Percentiles rank a stretch among this genome's conserved stretches.
Evolutionary conservation across 2,329 filamentous ascomycete species (phyloP).

Genomic region (Akanthomyces muscarius): DNA sequence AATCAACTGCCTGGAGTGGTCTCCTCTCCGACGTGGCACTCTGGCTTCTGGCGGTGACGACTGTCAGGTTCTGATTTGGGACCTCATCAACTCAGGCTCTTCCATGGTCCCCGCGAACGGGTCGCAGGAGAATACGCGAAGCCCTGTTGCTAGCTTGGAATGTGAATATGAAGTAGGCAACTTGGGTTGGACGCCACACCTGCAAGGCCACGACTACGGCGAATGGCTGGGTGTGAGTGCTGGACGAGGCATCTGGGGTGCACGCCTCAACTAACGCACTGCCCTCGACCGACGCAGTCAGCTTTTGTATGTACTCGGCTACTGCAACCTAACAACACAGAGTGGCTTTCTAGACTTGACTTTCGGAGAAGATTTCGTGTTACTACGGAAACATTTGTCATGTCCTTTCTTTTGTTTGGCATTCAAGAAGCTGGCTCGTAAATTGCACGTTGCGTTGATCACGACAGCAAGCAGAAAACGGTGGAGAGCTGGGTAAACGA

Average conservation of each 20-base stretch:
- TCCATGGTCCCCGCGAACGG: conserved; percentile 46
- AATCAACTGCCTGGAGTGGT: conserved; percentile 96
- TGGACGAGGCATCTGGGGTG: conserved; percentile 77
- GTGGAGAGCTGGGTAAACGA: conserved; percentile 4
- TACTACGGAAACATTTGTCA: conserved; percentile 2
- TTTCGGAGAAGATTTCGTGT: not conserved
- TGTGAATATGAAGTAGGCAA: conserved; percentile 87
- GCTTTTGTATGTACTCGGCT: not conserved
- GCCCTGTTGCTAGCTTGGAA: conserved; percentile 72
- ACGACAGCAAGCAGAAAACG: conserved; percentile 2
- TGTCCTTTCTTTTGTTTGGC: conserved; percentile 7
- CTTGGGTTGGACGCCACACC: conserved; percentile 75
- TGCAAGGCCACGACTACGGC: conserved; percentile 63
- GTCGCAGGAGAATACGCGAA: conserved; percentile 53
- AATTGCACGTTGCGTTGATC: not conserved
- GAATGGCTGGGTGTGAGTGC: conserved; percentile 84
- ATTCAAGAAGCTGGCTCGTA: conserved; percentile 1
- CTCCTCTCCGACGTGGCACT: conserved; percentile 77
- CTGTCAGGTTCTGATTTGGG: conserved; percentile 88
- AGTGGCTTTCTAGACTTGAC: conserved; percentile 1
- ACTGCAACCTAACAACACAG: not conserved
- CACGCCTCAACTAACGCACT: conserved; percentile 40
- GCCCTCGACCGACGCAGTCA: not conserved
- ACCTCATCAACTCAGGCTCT: conserved; percentile 66
- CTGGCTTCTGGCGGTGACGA: conserved; percentile 91